phyloP scores from a whole-genome alignment of 2,329 filamentous ascomycete species.

The Fusarium stilboides region DNA sequence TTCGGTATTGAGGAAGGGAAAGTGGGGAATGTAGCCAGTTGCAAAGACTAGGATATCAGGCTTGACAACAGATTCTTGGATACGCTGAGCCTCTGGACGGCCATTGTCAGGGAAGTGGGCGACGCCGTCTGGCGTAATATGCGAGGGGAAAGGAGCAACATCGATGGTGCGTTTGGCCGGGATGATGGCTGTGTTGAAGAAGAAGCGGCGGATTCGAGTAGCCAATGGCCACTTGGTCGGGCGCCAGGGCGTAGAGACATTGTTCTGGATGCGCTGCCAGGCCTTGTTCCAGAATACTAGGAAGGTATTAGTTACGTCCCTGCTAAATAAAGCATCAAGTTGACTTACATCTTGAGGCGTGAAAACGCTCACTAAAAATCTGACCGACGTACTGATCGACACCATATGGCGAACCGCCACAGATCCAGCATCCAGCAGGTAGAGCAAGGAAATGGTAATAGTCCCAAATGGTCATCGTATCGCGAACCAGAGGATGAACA shows the following conservation, averaged over 20 bases:
- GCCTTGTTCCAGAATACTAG: conserved; percentile 55
- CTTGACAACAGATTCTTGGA: conserved; percentile 51
- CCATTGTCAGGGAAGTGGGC: conserved; percentile 52
- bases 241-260: conserved; percentile 54
- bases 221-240: conserved; percentile 41
- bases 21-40: conserved; percentile 62
- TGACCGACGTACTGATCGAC: conserved; percentile 40
- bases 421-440: conserved; percentile 17
- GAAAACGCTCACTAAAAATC: conserved; percentile 48
- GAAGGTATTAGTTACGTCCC: background rate
- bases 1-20: conserved; percentile 54
- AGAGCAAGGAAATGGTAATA: conserved; percentile 28
- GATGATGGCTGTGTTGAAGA: conserved; percentile 51
- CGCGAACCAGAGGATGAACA: conserved; percentile 26
- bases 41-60: conserved; percentile 61
- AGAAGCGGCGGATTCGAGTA: conserved; percentile 52
- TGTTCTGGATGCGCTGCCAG: conserved; percentile 53
- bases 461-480: conserved; percentile 32
- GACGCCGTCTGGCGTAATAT: conserved; percentile 52
- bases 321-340: background rate
- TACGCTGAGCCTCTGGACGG: conserved; percentile 50
- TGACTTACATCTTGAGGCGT: conserved; percentile 45
- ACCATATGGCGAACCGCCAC: conserved; percentile 9
- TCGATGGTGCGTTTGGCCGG: conserved; percentile 52
- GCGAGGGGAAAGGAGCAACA: conserved; percentile 55